A percentile compares a stretch with the other conserved stretches of the same genome.
These are phyloP conservation scores for Neckera pumila DNA, from an alignment of 225 moss, liverwort and hornwort genomes.

Conservation along the genomic window DNA sequence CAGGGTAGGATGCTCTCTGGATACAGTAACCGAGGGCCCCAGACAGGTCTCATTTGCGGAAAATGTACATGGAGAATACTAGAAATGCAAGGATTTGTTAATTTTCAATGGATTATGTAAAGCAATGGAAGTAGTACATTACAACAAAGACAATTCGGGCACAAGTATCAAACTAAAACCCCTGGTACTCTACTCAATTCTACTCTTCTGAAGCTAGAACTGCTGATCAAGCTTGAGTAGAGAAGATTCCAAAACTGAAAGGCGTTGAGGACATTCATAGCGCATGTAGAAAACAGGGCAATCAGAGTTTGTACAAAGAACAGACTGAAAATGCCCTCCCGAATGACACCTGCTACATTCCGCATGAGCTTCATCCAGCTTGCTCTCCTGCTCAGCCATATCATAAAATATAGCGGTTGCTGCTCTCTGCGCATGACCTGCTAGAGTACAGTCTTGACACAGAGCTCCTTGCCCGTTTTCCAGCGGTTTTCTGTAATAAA, in stretches of 20 bases:
- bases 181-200: neutral
- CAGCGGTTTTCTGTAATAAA: constrained; percentile 25
- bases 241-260: constrained; percentile 17
- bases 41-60: neutral
- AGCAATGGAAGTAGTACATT: neutral
- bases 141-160: neutral
- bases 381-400: constrained; percentile 37
- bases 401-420: constrained; percentile 10
- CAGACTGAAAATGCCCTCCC: constrained; percentile 36
- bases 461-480: constrained; percentile 23
- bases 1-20: neutral
- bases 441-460: constrained; percentile 27
- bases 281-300: constrained; percentile 46
- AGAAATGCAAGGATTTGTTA: neutral
- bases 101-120: neutral
- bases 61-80: neutral
- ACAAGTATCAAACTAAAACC: neutral
- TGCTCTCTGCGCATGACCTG: constrained; percentile 33
- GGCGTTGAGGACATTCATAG: constrained; percentile 27
- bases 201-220: constrained; percentile 7
- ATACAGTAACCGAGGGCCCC: neutral
- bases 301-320: constrained; percentile 42
- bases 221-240: constrained; percentile 28
- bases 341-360: constrained; percentile 43
- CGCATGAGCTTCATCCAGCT: constrained; percentile 23